Conservation (phyloP, 345 rosid genomes). For the Citrus cavaleriei region DNA sequence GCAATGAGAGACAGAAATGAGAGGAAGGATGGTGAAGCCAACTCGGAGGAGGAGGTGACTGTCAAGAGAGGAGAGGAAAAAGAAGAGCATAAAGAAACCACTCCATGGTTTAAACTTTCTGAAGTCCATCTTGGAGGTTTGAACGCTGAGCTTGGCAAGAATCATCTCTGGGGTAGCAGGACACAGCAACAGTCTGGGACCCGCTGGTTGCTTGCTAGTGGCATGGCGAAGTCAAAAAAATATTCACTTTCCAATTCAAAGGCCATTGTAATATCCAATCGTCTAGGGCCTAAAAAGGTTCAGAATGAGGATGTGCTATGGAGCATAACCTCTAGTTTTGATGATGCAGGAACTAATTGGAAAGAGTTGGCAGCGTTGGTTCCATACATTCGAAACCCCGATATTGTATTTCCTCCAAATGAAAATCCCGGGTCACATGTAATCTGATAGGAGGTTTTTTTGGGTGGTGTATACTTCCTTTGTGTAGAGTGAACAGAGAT, state of each 20-base stretch:
- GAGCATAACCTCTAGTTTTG: constrained; percentile 51
- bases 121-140: constrained; percentile 61
- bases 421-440: constrained; percentile 13
- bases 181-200: constrained; percentile 52
- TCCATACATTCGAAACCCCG: constrained; percentile 49
- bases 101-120: constrained; percentile 37
- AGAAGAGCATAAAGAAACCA: background rate
- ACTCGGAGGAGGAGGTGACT: background rate
- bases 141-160: constrained; percentile 34
- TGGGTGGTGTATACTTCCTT: background rate
- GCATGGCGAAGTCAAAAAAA: constrained; percentile 38
- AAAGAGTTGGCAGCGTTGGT: constrained; percentile 24
- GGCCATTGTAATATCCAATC: constrained; percentile 33
- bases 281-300: constrained; percentile 20
- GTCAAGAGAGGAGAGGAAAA: background rate
- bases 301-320: constrained; percentile 38
- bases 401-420: constrained; percentile 39
- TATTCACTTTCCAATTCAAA: constrained; percentile 38
- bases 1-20: constrained; percentile 14
- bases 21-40: constrained; percentile 15
- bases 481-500: background rate
- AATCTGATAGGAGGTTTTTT: background rate
- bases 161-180: constrained; percentile 46
- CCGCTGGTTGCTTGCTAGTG: constrained; percentile 65
- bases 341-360: constrained; percentile 21